phyloP scores from a whole-genome alignment of 164 flowering plant genomes.

The Piper longum region DNA sequence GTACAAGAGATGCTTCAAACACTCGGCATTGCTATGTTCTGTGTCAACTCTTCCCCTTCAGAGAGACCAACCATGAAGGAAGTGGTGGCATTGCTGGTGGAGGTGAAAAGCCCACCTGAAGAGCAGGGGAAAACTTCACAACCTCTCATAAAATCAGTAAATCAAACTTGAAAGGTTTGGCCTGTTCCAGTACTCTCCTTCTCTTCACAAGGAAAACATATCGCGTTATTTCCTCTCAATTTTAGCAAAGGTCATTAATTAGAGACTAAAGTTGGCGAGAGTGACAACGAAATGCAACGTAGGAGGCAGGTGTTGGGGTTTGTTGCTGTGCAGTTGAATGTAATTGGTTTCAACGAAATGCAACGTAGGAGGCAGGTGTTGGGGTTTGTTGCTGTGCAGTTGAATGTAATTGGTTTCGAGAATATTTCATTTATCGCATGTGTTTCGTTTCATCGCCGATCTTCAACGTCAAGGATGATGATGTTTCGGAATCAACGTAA shows the following conservation, averaged over 20 bases:
- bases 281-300: background rate
- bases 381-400: conserved; percentile 35
- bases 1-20: conserved; percentile 95
- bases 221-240: conserved; percentile 11
- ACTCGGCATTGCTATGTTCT: conserved; percentile 87
- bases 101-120: conserved; percentile 77
- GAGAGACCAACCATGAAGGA: conserved; percentile 98
- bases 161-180: conserved; percentile 25
- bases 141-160: conserved; percentile 76
- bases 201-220: conserved; percentile 5
- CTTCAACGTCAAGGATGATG: background rate
- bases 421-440: background rate
- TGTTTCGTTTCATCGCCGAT: background rate
- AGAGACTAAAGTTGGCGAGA: conserved; percentile 1
- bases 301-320: conserved; percentile 9
- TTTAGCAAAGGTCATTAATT: conserved; percentile 7
- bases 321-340: conserved; percentile 31
- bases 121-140: conserved; percentile 88
- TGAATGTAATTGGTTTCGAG: conserved; percentile 4
- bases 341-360: conserved; percentile 5
- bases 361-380: conserved; percentile 1
- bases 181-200: conserved; percentile 3
- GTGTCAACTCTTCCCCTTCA: conserved; percentile 72
- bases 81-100: conserved; percentile 84
- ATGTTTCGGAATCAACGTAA: too few species aligned